These are phyloP conservation scores for Sesbania bispinosa DNA, from an alignment of 306 rosid genomes.

Conservation along the genomic window DNA sequence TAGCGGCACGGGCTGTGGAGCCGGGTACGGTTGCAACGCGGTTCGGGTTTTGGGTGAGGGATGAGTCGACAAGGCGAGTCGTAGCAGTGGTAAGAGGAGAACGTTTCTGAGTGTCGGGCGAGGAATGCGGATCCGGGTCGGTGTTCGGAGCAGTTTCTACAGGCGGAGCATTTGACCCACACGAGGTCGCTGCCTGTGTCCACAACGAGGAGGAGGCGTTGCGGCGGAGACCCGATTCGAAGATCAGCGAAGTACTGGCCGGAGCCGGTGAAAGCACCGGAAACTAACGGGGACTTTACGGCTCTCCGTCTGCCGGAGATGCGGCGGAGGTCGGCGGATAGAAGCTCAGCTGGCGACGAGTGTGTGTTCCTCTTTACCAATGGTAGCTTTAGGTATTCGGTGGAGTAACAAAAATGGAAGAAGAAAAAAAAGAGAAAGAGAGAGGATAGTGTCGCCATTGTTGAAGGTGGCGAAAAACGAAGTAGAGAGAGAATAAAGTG, in stretches of 20 bases:
- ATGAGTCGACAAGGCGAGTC: conserved; percentile 47
- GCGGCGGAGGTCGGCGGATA: conserved; percentile 54
- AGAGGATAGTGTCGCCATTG: conserved; percentile 30
- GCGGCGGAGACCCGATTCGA: conserved; percentile 67
- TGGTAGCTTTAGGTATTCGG: conserved; percentile 42
- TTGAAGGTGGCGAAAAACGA: neutral
- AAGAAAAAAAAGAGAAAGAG: neutral
- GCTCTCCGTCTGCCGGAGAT: conserved; percentile 21
- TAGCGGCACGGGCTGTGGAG: conserved; percentile 65
- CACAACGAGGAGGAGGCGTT: conserved; percentile 60
- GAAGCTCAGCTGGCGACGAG: conserved; percentile 44
- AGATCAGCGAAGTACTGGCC: conserved; percentile 74
- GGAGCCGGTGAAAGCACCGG: conserved; percentile 72
- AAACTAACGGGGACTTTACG: conserved; percentile 44
- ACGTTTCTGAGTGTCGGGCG: conserved; percentile 61
- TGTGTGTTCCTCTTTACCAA: conserved; percentile 40
- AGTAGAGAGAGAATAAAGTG: no score
- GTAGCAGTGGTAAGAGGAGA: conserved; percentile 64
- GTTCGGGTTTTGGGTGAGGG: conserved; percentile 35
- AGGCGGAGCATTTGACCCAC: conserved; percentile 77
- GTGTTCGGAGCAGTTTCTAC: conserved; percentile 40
- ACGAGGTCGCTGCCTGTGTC: conserved; percentile 81
- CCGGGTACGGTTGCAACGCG: conserved; percentile 40
- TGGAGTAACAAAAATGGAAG: conserved; percentile 8
- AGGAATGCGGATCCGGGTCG: conserved; percentile 46